phyloP scores from a whole-genome alignment of 768 basidiomycete species.

The Hemileccinum rubropunctum region DNA sequence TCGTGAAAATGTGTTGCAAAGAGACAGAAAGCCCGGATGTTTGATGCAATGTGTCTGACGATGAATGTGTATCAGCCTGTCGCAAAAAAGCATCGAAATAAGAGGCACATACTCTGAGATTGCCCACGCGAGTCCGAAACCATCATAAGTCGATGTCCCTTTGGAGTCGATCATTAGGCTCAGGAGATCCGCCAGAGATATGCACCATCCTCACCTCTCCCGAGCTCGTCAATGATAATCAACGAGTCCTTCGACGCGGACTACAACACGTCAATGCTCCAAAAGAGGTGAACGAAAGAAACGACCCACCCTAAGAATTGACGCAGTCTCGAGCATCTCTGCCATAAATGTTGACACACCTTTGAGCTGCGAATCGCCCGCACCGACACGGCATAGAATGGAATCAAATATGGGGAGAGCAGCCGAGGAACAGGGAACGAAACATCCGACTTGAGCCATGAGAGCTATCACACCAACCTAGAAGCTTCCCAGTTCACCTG shows the following conservation, averaged over 20 bases:
- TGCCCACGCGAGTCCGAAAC: slow-evolving; percentile 97
- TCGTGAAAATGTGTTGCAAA: slow-evolving; percentile 99
- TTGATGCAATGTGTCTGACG: slow-evolving; percentile 83
- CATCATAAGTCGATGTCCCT: slow-evolving; percentile 97
- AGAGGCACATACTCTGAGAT: slow-evolving; percentile 79
- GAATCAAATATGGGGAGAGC: slow-evolving; percentile 92
- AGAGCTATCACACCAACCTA: slow-evolving; percentile 93
- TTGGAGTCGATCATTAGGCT: slow-evolving; percentile 9
- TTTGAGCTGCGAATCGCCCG: slow-evolving; percentile 96
- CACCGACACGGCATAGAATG: slow-evolving; percentile 92
- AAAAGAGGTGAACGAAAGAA: background rate
- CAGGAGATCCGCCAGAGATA: background rate
- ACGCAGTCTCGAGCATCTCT: slow-evolving; percentile 98
- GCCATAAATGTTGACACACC: slow-evolving; percentile 99
- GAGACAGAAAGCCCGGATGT: slow-evolving; percentile 90
- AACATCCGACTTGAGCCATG: slow-evolving; percentile 94
- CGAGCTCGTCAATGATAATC: slow-evolving; percentile 97
- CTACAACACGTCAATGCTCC: slow-evolving; percentile 37
- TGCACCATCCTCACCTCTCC: slow-evolving; percentile 55
- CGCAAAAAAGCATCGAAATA: no score
- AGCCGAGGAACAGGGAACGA: slow-evolving; percentile 89
- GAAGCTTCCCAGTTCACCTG: background rate
- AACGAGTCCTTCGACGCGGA: slow-evolving; percentile 90
- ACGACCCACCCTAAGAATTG: slow-evolving; percentile 76
- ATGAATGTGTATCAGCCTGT: background rate